phyloP scores from a whole-genome alignment of 257 asterid genomes.

The Agastache rugosa region DNA sequence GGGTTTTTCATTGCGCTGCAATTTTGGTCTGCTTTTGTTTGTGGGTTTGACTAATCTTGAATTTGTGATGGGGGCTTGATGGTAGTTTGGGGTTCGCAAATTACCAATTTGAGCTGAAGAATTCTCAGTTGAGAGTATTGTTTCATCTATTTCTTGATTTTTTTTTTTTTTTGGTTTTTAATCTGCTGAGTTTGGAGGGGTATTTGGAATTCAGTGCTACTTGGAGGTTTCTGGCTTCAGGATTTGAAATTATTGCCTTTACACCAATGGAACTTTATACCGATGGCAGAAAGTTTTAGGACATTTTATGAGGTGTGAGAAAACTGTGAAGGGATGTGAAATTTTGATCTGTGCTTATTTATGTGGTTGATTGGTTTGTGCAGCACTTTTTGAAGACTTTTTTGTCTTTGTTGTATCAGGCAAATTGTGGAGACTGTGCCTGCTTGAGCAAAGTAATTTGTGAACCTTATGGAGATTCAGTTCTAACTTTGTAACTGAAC shows the following conservation, averaged over 20 bases:
- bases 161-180: neutral
- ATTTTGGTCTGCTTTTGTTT: conserved; percentile 37
- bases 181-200: neutral
- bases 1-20: conserved; percentile 22
- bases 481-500: conserved; percentile 26
- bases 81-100: conserved; percentile 19
- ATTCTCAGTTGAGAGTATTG: conserved; percentile 17
- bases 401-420: conserved; percentile 33
- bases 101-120: conserved; percentile 29
- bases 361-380: conserved; percentile 30
- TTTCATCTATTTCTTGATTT: neutral
- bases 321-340: conserved; percentile 4
- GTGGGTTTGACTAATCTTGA: conserved; percentile 36
- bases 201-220: conserved; percentile 7
- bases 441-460: conserved; percentile 33
- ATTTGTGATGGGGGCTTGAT: conserved; percentile 30
- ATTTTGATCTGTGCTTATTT: conserved; percentile 11
- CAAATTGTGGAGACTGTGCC: conserved; percentile 29
- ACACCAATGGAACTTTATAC: conserved; percentile 9
- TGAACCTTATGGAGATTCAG: conserved; percentile 25
- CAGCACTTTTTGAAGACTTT: conserved; percentile 20
- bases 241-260: conserved; percentile 14
- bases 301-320: neutral
- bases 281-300: neutral
- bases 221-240: neutral